These are phyloP conservation scores for Bipolaris cookei DNA, from an alignment of 2,329 filamentous ascomycete species.

Conservation along the genomic window DNA sequence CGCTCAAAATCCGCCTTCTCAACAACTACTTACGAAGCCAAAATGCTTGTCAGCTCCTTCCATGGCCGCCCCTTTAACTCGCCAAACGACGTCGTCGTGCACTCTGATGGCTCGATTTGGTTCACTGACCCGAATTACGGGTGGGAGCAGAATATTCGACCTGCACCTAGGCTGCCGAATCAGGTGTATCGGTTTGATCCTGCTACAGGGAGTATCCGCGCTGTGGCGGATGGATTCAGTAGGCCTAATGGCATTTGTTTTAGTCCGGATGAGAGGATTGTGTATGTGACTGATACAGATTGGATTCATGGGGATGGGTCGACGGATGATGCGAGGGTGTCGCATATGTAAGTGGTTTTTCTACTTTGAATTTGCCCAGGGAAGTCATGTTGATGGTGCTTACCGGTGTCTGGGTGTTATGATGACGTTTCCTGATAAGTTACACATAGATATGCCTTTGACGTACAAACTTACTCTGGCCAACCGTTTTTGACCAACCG, in stretches of 20 bases:
- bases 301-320: conserved; percentile 28
- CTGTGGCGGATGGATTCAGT: conserved; percentile 49
- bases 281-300: conserved; percentile 54
- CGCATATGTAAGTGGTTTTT: conserved; percentile 18
- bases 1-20: conserved; percentile 26
- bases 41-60: conserved; percentile 50
- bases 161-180: conserved; percentile 30
- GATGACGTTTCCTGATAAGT: not conserved
- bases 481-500: conserved; percentile 25
- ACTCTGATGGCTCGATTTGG: conserved; percentile 53
- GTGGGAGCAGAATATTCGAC: conserved; percentile 30
- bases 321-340: conserved; percentile 18
- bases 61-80: conserved; percentile 53
- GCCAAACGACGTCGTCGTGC: conserved; percentile 50
- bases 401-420: not conserved
- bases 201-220: conserved; percentile 41
- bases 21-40: conserved; percentile 11
- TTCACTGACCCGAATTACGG: conserved; percentile 53
- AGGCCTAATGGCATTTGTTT: conserved; percentile 55
- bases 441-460: conserved; percentile 28
- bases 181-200: conserved; percentile 51
- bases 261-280: conserved; percentile 46
- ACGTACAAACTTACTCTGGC: conserved; percentile 18
- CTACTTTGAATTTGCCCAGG: not conserved
- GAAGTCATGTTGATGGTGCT: not conserved